Evolutionary conservation across 2,329 filamentous ascomycete genomes (phyloP), one percentile per base, ranked within the genome.

Genomic region (Ceratocystis albifundus): DNA sequence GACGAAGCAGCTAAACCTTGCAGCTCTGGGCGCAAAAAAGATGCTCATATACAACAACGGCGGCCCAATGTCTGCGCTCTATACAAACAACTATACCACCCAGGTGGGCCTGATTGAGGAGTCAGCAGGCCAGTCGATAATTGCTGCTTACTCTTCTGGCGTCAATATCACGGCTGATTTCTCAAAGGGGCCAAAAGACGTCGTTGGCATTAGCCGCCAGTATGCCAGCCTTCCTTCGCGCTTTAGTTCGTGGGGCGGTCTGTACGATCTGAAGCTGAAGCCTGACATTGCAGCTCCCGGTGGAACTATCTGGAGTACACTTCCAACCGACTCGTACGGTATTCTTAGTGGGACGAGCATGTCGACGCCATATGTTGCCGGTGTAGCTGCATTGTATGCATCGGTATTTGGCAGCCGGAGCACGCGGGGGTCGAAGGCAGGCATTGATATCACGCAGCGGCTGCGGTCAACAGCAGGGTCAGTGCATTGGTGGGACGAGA

Each of bases 341-440:
- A 73, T 80, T 6, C 74, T 80, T 64, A 83, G 76, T 44, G 82
- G 82, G 59, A 84, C 82, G 0, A 82, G 80, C 1, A 84, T 84
- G 81, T 78, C 81, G 0, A 78, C 78, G 4, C 81, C 81, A 0
- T 81, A 81, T 67, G 74, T 81, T 32, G 80, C 81, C 48, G 81
- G 80, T n/a, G 74, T 80, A 22, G 78, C 77, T 1, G 79, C 78
- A 4, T 71, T 80, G 25, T 80, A 77, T 68, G 74, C 80, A 50
- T 73, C 75, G 8, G 70, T 76, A 41, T 71, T 76, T 64, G 78
- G 78, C 1, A 77, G 78, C 0, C 74, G 77, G 15, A 71, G 72
- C 63, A 67, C 72, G 0, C 72, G 78, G 63, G 78, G 78, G 0
- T 17, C 57, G 2, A 41, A 53, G 2, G 66, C 64, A 8, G 67